Base-by-base conservation (phyloP, 495 filamentous ascomycete species). In the Podospora fimiseda region DNA sequence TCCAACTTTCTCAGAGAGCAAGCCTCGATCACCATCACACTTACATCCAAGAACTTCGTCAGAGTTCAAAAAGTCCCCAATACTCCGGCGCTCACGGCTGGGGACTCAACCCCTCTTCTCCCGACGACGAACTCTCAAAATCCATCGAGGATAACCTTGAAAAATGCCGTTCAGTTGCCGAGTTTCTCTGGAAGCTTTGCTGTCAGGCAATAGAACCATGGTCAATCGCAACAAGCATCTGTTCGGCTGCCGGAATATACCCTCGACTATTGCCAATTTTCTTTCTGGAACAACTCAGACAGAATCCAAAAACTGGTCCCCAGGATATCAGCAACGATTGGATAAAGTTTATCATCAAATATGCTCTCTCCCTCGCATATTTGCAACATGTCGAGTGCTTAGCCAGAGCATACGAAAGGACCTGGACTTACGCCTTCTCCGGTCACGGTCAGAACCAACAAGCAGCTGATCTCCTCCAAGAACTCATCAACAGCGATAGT, bases 401-500 rank as follows among this genome's bases (percentile, higher is more conserved):
- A 5, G 20, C 69, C 14, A 50, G 42, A n/a, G n/a, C n/a, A n/a
- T n/a, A n/a, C n/a, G n/a, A n/a, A n/a, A n/a, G n/a, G n/a, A n/a
- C n/a, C n/a, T n/a, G n/a, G 13, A 21, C 24, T 24, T 24, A 39
- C 37, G 30, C 19, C 0, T 41, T 57, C 2, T 42, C 43, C 27
- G 43, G 5, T 5, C 6, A 6, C 11, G 27, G 11, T 33, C 27
- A 11, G 27, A 33, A 33, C 11, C 27, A 53, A 2, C 72, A 66
- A 16, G 18, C 20, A 9, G 51, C 62, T 2, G 77, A 75, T 14
- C 60, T 86, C 0, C 19, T 64, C 0, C 67, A 67, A 23, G 84
- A 87, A 55, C 40, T 80, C 0, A 24, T 20, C 1, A 85, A 85
- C 57, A 24, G 45, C 5, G 80, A 80, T 2, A 74, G 81, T 59